Evolutionary conservation across 1,284 basidiomycete genomes (phyloP).

Genomic region (Neotropicomus parvogracilis): DNA sequence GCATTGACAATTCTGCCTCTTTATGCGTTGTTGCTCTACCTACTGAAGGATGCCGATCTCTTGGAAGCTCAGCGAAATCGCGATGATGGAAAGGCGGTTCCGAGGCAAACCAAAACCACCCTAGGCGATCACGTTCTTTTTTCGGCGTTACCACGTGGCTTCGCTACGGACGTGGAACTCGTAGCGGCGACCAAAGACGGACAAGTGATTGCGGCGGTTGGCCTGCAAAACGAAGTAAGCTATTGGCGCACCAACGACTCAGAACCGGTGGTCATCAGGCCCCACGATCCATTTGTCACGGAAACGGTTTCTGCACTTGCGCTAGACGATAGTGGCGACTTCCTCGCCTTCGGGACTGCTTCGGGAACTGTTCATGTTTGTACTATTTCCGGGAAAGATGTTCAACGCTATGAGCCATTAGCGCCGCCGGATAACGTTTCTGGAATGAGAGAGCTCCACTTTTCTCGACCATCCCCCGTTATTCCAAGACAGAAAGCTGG

Average conservation of each 20-base stretch:
- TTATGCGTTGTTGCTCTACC: conserved; percentile 80
- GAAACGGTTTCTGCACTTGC: conserved; percentile 57
- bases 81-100: conserved; percentile 40
- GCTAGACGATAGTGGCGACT: conserved; percentile 51
- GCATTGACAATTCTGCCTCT: conserved; percentile 73
- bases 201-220: conserved; percentile 62
- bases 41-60: conserved; percentile 89
- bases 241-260: conserved; percentile 56
- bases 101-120: conserved; percentile 34
- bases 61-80: conserved; percentile 80
- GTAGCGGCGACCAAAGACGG: conserved; percentile 70
- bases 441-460: conserved; percentile 35
- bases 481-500: conserved; percentile 24
- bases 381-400: conserved; percentile 42
- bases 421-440: conserved; percentile 32
- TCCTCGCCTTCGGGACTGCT: conserved; percentile 64
- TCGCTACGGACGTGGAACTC: conserved; percentile 78
- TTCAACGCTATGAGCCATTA: conserved; percentile 44
- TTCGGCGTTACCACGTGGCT: conserved; percentile 70
- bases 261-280: conserved; percentile 39
- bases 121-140: conserved; percentile 54
- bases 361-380: conserved; percentile 58
- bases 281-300: conserved; percentile 37
- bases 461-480: conserved; percentile 27
- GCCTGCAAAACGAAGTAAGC: conserved; percentile 72